Evolutionary conservation across 2,329 filamentous ascomycete species (phyloP).

Genomic region (Alternaria arbusti): DNA sequence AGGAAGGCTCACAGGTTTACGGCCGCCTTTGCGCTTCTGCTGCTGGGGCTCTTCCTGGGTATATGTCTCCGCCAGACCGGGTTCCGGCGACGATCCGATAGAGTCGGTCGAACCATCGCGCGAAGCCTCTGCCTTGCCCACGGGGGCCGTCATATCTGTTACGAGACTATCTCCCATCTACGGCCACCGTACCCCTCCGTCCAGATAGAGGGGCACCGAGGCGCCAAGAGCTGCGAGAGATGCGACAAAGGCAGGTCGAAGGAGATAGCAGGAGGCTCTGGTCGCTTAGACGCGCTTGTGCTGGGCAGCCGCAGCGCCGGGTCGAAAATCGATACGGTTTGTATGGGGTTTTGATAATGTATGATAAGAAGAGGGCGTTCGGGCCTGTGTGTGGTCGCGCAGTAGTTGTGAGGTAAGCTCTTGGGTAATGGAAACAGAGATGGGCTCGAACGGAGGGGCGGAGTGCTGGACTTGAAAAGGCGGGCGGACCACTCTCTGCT

Average conservation of each 20-base stretch:
- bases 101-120: conserved; percentile 56
- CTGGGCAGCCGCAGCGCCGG: conserved; percentile 44
- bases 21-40: conserved; percentile 95
- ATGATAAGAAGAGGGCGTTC: conserved; percentile 49
- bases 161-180: conserved; percentile 59
- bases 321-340: conserved; percentile 40
- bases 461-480: conserved; percentile 45
- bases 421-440: conserved; percentile 56
- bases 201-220: conserved; percentile 45
- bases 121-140: conserved; percentile 54
- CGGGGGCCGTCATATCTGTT: conserved; percentile 53
- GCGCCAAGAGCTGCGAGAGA: conserved; percentile 44
- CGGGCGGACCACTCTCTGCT: conserved; percentile 36
- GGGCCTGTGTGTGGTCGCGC: conserved; percentile 46
- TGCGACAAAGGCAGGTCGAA: conserved; percentile 37
- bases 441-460: conserved; percentile 39
- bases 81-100: conserved; percentile 57
- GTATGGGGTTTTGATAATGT: conserved; percentile 51
- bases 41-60: conserved; percentile 54
- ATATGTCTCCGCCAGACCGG: conserved; percentile 50
- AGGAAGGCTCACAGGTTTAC: conserved; percentile 81
- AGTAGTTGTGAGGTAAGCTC: conserved; percentile 55
- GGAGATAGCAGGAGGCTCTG: conserved; percentile 36
- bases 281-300: conserved; percentile 47
- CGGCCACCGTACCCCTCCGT: conserved; percentile 53